Conservation (phyloP, 164 flowering plant genomes). For the Vitis amurensis region DNA sequence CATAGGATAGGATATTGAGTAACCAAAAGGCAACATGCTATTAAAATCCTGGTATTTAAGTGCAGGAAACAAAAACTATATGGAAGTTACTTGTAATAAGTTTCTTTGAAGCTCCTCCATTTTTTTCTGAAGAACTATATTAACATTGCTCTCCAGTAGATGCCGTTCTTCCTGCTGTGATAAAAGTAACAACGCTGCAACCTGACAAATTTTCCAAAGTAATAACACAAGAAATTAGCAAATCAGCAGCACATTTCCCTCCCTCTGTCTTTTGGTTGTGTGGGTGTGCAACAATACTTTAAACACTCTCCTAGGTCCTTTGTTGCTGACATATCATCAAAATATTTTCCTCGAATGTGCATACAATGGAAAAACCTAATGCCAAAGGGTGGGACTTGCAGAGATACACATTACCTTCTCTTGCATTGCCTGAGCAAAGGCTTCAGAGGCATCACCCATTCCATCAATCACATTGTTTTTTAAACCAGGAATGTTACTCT, state of each 20-base stretch:
- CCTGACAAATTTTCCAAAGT: constrained; percentile 41
- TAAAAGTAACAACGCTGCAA: constrained; percentile 68
- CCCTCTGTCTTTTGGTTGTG: neutral
- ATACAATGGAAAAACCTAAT: no score
- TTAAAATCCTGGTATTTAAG: neutral
- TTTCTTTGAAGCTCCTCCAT: constrained; percentile 87
- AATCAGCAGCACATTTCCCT: neutral
- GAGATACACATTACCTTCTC: constrained; percentile 68
- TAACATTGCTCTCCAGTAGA: constrained; percentile 79
- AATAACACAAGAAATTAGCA: neutral
- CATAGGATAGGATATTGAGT: neutral
- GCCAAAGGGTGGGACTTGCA: neutral
- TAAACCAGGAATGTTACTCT: constrained; percentile 30
- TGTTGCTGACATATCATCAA: no score
- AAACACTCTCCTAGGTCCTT: no score
- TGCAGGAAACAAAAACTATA: neutral
- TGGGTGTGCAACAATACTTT: no score
- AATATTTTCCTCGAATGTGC: no score
- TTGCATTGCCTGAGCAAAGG: constrained; percentile 75
- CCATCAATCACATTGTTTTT: constrained; percentile 17
- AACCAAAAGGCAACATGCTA: neutral
- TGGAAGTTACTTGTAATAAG: constrained; percentile 61
- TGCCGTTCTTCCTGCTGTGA: constrained; percentile 97
- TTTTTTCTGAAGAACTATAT: constrained; percentile 71
- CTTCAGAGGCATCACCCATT: constrained; percentile 50